Evolutionary conservation across 2,329 filamentous ascomycete species (phyloP).

Genomic region (Talaromyces sp.): DNA sequence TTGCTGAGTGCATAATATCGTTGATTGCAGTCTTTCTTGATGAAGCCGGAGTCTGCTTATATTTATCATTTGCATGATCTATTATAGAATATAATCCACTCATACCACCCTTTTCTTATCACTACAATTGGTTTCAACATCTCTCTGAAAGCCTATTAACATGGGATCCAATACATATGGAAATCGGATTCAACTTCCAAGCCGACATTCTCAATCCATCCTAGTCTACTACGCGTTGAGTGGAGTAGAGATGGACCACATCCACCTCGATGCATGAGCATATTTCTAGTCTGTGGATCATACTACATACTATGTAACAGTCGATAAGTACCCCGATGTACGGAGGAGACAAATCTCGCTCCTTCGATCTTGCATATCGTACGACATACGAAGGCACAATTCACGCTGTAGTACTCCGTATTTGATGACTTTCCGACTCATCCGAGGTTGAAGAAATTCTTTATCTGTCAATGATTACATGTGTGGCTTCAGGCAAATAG

Average conservation of each 20-base stretch:
- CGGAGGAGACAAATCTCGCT: neutral
- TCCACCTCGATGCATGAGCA: neutral
- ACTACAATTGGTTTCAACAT: neutral
- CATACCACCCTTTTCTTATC: neutral
- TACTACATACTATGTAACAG: neutral
- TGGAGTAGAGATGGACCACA: neutral
- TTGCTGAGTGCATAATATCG: neutral
- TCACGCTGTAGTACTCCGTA: too few species aligned
- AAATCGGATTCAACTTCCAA: neutral
- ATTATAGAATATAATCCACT: neutral
- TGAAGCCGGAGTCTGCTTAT: neutral
- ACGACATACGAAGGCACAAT: too few species aligned
- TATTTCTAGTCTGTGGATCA: conserved; percentile 4
- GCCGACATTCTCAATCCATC: neutral
- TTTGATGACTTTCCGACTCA: neutral
- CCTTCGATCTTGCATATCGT: neutral
- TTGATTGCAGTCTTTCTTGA: neutral
- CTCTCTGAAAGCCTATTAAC: neutral
- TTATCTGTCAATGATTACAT: too few species aligned
- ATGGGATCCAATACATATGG: neutral
- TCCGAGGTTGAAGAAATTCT: neutral
- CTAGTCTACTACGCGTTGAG: neutral
- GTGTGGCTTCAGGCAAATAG: too few species aligned
- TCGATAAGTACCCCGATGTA: neutral
- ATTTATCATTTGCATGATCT: neutral